Conservation (phyloP, 192 early-diverging fungal genomes). For the Gaertneriomyces sp. region DNA sequence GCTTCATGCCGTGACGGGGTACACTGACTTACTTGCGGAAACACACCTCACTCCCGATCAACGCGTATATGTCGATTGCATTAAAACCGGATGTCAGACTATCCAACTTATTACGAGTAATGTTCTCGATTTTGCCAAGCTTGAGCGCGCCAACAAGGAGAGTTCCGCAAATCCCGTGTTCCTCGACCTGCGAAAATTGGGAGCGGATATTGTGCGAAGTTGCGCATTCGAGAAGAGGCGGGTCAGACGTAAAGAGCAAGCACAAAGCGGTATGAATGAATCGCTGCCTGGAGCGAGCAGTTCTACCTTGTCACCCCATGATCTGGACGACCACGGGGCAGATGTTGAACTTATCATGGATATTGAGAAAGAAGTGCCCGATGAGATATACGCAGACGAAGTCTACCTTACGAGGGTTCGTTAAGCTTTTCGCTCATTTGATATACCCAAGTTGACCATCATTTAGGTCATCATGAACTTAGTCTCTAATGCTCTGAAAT, state of each 20-base stretch:
- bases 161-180: slow-evolving; percentile 1
- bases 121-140: slow-evolving; percentile 21
- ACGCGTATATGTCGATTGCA: slow-evolving; percentile 2
- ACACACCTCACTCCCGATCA: slow-evolving; percentile 6
- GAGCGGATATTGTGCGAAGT: slow-evolving; percentile 3
- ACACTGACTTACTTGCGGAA: slow-evolving; percentile 17
- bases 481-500: slow-evolving; percentile 19
- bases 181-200: slow-evolving; percentile 5
- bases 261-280: no score
- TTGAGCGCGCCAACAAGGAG: slow-evolving; percentile 14
- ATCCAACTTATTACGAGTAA: slow-evolving; percentile 20
- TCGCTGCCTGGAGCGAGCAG: no score
- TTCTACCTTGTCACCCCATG: neutral
- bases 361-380: slow-evolving; percentile 6
- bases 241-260: no score
- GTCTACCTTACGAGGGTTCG: slow-evolving; percentile 17
- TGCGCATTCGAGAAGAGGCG: neutral
- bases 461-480: slow-evolving; percentile 17
- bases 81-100: slow-evolving; percentile 13
- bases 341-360: slow-evolving; percentile 7
- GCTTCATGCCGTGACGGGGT: slow-evolving; percentile 12
- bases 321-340: no score
- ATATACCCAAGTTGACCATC: neutral
- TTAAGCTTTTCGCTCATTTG: neutral
- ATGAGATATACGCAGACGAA: slow-evolving; percentile 1